These are phyloP conservation scores for Austroboletus eburneus DNA, from an alignment of 768 basidiomycete genomes.

Conservation along the genomic window DNA sequence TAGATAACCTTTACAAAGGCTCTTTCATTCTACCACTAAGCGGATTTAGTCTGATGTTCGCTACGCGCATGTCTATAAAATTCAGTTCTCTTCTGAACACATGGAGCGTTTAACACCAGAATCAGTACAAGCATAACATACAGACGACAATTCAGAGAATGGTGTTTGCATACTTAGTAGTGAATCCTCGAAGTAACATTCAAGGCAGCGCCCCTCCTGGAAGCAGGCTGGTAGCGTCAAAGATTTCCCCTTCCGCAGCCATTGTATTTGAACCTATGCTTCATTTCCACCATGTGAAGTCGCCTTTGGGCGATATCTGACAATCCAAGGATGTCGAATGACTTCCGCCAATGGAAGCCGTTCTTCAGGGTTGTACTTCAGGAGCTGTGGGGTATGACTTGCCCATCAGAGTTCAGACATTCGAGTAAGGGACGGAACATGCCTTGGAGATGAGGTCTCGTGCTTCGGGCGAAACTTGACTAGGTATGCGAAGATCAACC, in stretches of 20 bases:
- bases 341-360: constrained; percentile 75
- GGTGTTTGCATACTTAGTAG: too few relatives aligned
- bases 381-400: constrained; percentile 49
- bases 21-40: too few relatives aligned
- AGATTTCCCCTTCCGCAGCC: not conserved
- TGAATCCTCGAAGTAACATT: too few relatives aligned
- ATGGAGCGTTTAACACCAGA: too few relatives aligned
- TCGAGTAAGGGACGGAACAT: not conserved
- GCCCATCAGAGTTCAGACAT: constrained; percentile 6
- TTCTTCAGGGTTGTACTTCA: constrained; percentile 75
- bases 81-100: too few relatives aligned
- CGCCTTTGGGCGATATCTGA: constrained; percentile 57
- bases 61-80: too few relatives aligned
- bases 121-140: too few relatives aligned
- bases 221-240: too few relatives aligned
- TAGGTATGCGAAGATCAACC: constrained; percentile 65
- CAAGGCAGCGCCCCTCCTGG: too few relatives aligned
- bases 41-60: too few relatives aligned
- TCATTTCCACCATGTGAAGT: constrained; percentile 27
- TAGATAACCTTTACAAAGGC: constrained; percentile 10
- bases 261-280: constrained; percentile 3
- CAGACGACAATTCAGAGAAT: too few relatives aligned
- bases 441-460: constrained; percentile 45
- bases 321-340: constrained; percentile 82
- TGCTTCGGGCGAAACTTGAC: constrained; percentile 40